Evolutionary conservation across 2,329 filamentous ascomycete species (phyloP).

Genomic region (Sporothrix pseudoabietina): DNA sequence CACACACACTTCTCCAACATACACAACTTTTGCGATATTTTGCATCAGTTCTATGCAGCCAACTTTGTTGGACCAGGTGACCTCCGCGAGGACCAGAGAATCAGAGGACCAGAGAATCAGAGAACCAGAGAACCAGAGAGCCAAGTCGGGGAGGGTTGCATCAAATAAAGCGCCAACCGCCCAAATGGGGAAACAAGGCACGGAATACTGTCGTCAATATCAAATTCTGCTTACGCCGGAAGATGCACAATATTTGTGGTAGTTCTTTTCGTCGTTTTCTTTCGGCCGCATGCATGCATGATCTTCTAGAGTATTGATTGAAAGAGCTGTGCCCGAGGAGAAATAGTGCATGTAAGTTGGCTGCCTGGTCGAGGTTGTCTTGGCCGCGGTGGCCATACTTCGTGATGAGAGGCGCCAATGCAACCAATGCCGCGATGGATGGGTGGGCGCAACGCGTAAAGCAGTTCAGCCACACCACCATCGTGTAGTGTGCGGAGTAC

Average conservation of each 20-base stretch:
- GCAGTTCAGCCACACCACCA: slow-evolving; percentile 11
- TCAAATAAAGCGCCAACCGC: background rate
- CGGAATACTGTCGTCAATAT: background rate
- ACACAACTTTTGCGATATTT: background rate
- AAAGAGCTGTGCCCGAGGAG: background rate
- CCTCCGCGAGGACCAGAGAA: slow-evolving; percentile 2
- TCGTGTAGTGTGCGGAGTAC: too few species aligned
- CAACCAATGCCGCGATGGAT: background rate
- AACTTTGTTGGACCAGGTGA: background rate
- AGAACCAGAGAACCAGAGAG: background rate
- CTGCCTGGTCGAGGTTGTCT: background rate
- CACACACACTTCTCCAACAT: background rate
- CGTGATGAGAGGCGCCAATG: slow-evolving; percentile 15
- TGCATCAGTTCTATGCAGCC: background rate
- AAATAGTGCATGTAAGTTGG: background rate
- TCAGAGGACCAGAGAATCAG: too few species aligned
- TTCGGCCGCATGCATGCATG: background rate
- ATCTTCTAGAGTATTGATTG: background rate
- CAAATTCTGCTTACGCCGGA: background rate
- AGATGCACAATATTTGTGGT: background rate
- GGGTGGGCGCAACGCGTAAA: background rate
- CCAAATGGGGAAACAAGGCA: background rate
- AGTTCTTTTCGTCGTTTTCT: background rate
- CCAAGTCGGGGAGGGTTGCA: background rate
- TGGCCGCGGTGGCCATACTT: background rate